Base-by-base conservation (phyloP, 106 monocot species). In the Platanthera zijinensis region DNA sequence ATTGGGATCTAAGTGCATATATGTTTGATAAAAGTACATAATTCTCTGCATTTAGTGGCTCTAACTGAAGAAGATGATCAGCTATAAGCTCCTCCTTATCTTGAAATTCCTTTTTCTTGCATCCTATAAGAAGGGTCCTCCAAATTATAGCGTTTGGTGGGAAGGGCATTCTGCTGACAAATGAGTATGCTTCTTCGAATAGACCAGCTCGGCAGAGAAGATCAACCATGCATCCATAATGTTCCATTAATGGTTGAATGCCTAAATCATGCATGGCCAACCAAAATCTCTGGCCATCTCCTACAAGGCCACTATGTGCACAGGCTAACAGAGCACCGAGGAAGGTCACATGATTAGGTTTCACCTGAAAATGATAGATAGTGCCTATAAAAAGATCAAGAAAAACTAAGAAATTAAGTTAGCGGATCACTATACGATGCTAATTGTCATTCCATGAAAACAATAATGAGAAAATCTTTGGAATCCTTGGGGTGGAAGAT, bases 161-260 rank as follows among this genome's bases (percentile, higher is more conserved):
- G 39, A 99, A 73, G 28, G 89, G 88, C 97, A 99, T 99, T 51
- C 66, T 61, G 51, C 70, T 71, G 13, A 92, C 85, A 80, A 99
- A 90, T 48, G 77, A 67, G 51, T 86, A 82, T 46, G 94, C 97
- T 80, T 99, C 97, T 54, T 91, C 86, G 7, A 92, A 77, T 69
- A 57, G 78, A 9, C 89, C 88, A 74, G 82, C 81, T 76, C 94
- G 82, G 39, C 91, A 89, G 6, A 89, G 79, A 67, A 99, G 81
- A 75, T 99, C 94, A 81, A 99, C 89, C 94, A 99, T 94, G 88
- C 97, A 99, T 7, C 97, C 97, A 81, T 99, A 99, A 84, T 91
- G 91, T 79, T 99, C 91, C 87, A 91, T 89, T 56, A 75, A 22
- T 66, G 91, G 97, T 68, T 80, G 75, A 68, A 99, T 83, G 64